phyloP scores from a whole-genome alignment of 148 eudicot genomes.

The Arbutus unedo region DNA sequence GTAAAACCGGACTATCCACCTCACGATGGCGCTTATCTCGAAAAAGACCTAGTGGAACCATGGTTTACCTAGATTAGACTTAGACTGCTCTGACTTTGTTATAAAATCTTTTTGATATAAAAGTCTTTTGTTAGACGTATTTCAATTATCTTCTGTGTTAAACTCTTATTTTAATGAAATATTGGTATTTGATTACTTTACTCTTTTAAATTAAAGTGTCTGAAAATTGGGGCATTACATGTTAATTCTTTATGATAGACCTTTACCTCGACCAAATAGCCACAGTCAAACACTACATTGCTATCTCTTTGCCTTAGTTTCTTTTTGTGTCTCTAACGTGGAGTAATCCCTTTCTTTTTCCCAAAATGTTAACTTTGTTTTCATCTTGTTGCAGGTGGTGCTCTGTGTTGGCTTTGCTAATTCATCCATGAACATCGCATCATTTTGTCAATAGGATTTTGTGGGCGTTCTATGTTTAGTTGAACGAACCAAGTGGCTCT shows the following conservation, averaged over 20 bases:
- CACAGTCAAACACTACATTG: neutral
- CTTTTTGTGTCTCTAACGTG: neutral
- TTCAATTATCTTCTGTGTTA: too few species aligned
- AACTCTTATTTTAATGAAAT: too few species aligned
- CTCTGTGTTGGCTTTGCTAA: slow-evolving; percentile 54
- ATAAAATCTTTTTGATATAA: too few species aligned
- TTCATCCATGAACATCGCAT: slow-evolving; percentile 73
- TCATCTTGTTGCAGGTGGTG: slow-evolving; percentile 21
- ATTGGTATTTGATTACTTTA: too few species aligned
- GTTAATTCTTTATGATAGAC: neutral
- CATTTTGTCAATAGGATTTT: slow-evolving; percentile 49
- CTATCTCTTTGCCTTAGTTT: neutral
- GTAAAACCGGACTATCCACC: too few species aligned
- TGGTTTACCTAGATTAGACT: too few species aligned
- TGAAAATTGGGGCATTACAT: too few species aligned
- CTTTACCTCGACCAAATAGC: neutral
- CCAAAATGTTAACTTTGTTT: neutral
- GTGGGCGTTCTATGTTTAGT: slow-evolving; percentile 70
- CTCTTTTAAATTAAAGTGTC: too few species aligned
- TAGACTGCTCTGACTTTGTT: too few species aligned
- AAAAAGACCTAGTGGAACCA: too few species aligned
- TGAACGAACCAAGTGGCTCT: slow-evolving; percentile 22
- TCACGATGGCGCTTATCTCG: too few species aligned
- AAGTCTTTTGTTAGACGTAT: too few species aligned
- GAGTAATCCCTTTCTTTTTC: neutral